Percentiles rank a stretch among this genome's conserved stretches.
Evolutionary conservation across 331 rosid genomes (phyloP).

Genomic region (Ulmus americana): DNA sequence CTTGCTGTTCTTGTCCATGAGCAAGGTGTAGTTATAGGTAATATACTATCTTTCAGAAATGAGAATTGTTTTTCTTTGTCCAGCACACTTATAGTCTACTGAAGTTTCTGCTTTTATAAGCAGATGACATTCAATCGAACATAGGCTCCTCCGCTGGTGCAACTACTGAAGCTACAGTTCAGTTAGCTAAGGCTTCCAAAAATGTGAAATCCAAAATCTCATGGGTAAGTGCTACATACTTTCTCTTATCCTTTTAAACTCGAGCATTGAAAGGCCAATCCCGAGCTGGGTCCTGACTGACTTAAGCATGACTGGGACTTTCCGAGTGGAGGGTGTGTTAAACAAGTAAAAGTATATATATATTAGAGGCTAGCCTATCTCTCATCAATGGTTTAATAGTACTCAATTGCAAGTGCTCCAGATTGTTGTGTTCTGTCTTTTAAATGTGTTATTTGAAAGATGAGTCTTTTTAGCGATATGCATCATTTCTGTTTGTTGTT

Average conservation of each 20-base stretch:
- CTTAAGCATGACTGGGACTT: neutral
- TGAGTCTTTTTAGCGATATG: neutral
- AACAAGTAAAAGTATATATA: no score
- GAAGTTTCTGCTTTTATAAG: slow-evolving; percentile 10
- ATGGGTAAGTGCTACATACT: slow-evolving; percentile 38
- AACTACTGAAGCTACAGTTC: slow-evolving; percentile 47
- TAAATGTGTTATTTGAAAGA: neutral
- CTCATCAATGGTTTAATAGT: neutral
- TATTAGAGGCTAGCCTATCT: neutral
- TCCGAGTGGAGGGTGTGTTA: neutral
- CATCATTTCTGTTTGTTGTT: no score
- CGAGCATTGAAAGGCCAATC: no score
- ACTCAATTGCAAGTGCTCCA: neutral
- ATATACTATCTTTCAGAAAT: neutral
- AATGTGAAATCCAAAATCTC: slow-evolving; percentile 45
- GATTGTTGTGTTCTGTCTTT: neutral
- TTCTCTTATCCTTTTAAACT: neutral
- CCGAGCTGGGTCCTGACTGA: no score
- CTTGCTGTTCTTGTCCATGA: slow-evolving; percentile 81
- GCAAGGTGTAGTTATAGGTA: slow-evolving; percentile 73
- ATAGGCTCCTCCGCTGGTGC: slow-evolving; percentile 52
- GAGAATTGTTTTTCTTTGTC: no score
- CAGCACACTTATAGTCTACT: neutral
- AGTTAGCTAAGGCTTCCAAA: slow-evolving; percentile 59
- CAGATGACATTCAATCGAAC: slow-evolving; percentile 68